Conservation (phyloP, 2,329 filamentous ascomycete genomes). For the Neofusicoccum kwambonambiense region DNA sequence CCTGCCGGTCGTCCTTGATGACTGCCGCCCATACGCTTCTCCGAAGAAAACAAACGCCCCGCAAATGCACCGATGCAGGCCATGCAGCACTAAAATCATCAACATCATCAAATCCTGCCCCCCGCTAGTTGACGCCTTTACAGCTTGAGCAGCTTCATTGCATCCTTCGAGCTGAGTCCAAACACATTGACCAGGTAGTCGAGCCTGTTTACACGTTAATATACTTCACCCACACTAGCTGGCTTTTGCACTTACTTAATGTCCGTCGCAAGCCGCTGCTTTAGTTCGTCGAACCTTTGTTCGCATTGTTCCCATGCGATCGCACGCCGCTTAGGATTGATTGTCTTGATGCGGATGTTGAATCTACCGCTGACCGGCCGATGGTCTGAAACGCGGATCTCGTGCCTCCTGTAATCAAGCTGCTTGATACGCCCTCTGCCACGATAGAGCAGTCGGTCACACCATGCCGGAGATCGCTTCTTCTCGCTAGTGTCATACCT, state of each 20-base stretch:
- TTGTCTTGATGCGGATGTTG: conserved; percentile 78
- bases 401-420: conserved; percentile 82
- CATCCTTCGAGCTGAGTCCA: conserved; percentile 55
- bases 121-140: background rate
- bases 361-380: conserved; percentile 86
- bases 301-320: conserved; percentile 71
- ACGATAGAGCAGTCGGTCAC: conserved; percentile 86
- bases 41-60: conserved; percentile 2
- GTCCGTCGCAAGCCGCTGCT: conserved; percentile 64
- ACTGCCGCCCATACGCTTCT: conserved; percentile 10
- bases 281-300: conserved; percentile 70
- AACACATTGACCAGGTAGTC: conserved; percentile 65
- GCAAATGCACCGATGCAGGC: conserved; percentile 14
- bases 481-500: conserved; percentile 95
- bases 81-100: conserved; percentile 17
- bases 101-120: conserved; percentile 10
- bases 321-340: conserved; percentile 66
- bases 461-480: conserved; percentile 92
- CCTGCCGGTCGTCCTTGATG: background rate
- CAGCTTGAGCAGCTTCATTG: conserved; percentile 29
- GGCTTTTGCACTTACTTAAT: conserved; percentile 66
- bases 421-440: conserved; percentile 81
- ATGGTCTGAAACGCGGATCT: conserved; percentile 89
- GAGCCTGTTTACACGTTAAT: conserved; percentile 47
- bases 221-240: background rate